Base-by-base conservation (phyloP, 139 green algal species). In the Micractinium sp. region DNA sequence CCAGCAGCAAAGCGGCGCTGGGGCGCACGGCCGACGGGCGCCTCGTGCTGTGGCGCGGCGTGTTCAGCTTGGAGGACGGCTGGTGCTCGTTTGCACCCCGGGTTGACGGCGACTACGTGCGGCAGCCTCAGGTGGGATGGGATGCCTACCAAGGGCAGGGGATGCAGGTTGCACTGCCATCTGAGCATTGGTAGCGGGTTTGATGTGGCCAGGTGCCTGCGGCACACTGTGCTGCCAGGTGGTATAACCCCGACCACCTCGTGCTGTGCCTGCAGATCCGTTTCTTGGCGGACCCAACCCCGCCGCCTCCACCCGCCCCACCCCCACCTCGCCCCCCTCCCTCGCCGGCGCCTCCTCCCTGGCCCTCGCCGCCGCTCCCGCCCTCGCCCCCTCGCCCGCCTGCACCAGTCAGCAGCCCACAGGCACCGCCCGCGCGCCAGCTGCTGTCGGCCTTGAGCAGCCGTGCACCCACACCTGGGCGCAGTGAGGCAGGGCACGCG, bases 71-170 rank as follows among this genome's bases (percentile, higher is more conserved):
- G 74, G 74, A 80, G 20, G n/a, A 20, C n/a, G 74, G 74, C 74
- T 80, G 74, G 74, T 80, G 74, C 74, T 33, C 14, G 14, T 47
- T 53, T 29, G 74, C 74, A 7, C 12, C 74, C 33, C 74, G 33
- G n/a, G 74, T 80, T 5, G 74, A 41, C 1, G 74, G 74, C 33
- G 39, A 80, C 35, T 80, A 80, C 74, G 53, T n/a, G 15, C 33
- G 74, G 74, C 74, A 80, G 74, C 74, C 74, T 36, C 74, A 80
- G 74, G 74, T 80, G 74, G 47, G 47, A 56, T 56, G 47, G 47
- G 47, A 56, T 56, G 16, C 16, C 15, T 23, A 67, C 15, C 16
- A 16, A 27, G 20, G 20, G 63, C 63, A 71, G 22, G 63, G 63
- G 20, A 12, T 71, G 63, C 63, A 25, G 20, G 20, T 3, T 71